Evolutionary conservation across 1,284 basidiomycete genomes (phyloP).

Genomic region (Athelia psychrophila): DNA sequence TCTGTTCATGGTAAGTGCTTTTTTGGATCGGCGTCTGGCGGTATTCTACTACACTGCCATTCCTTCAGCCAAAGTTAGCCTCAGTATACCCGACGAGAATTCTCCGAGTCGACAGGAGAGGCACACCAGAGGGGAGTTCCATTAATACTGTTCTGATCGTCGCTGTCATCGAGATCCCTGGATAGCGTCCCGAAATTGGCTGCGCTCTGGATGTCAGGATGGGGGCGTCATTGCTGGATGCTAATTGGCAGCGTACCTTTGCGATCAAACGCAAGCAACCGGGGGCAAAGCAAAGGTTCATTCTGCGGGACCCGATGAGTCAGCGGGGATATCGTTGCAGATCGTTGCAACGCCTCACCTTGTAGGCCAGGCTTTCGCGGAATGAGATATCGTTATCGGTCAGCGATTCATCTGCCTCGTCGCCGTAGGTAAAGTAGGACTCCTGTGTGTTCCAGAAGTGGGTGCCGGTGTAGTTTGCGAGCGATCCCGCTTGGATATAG

Average conservation of each 20-base stretch:
- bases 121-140: slow-evolving; percentile 24
- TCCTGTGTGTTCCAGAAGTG: slow-evolving; percentile 84
- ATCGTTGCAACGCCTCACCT: slow-evolving; percentile 30
- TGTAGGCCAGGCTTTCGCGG: slow-evolving; percentile 49
- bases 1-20: slow-evolving; percentile 51
- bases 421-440: slow-evolving; percentile 54
- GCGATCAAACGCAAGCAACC: slow-evolving; percentile 61
- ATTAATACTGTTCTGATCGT: too few species aligned
- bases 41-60: slow-evolving; percentile 45
- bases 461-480: slow-evolving; percentile 66
- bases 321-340: background rate
- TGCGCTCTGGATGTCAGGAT: slow-evolving; percentile 19
- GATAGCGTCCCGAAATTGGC: slow-evolving; percentile 64
- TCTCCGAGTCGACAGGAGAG: slow-evolving; percentile 5
- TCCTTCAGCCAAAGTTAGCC: slow-evolving; percentile 35
- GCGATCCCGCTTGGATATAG: slow-evolving; percentile 68
- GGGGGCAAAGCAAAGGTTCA: slow-evolving; percentile 55
- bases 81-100: slow-evolving; percentile 3
- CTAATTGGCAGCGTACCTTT: slow-evolving; percentile 48
- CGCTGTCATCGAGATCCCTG: slow-evolving; percentile 22
- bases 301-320: slow-evolving; percentile 35
- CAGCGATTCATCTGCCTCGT: slow-evolving; percentile 30
- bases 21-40: slow-evolving; percentile 49
- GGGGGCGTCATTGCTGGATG: too few species aligned
- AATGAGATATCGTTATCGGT: slow-evolving; percentile 61